Conservation (phyloP, 1,139 yeast genomes). For the Chernovozyma sophiae-reginae region DNA sequence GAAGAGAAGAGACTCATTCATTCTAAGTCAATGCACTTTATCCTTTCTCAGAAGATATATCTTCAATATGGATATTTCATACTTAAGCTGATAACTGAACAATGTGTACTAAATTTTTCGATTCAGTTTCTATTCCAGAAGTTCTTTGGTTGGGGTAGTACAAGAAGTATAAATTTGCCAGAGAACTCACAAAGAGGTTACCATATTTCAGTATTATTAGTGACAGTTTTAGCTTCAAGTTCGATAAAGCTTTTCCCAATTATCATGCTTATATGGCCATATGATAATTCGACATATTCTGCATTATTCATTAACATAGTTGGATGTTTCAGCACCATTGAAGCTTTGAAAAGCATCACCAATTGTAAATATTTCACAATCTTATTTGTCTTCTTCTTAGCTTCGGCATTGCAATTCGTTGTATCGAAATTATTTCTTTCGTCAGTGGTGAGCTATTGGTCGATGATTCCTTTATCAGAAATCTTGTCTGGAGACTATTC, state of each 20-base stretch:
- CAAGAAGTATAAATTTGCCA: slow-evolving; percentile 17
- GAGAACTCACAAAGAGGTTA: slow-evolving; percentile 19
- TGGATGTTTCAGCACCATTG: slow-evolving; percentile 60
- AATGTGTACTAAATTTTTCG: slow-evolving; percentile 43
- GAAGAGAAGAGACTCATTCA: slow-evolving; percentile 57
- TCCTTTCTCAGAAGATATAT: slow-evolving; percentile 44
- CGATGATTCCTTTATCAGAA: not conserved
- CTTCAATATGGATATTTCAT: slow-evolving; percentile 69
- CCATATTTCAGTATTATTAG: slow-evolving; percentile 43
- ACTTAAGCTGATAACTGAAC: slow-evolving; percentile 56
- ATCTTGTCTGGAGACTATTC: not conserved
- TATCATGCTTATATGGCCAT: slow-evolving; percentile 95
- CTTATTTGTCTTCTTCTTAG: slow-evolving; percentile 7
- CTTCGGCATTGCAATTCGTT: slow-evolving; percentile 1
- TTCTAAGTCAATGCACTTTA: slow-evolving; percentile 21
- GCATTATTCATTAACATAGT: slow-evolving; percentile 57
- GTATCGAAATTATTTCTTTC: slow-evolving; percentile 1
- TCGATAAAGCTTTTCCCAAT: slow-evolving; percentile 84
- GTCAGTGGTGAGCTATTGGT: not conserved
- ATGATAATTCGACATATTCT: slow-evolving; percentile 67
- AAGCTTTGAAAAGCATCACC: slow-evolving; percentile 58
- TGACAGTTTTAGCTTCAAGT: slow-evolving; percentile 70
- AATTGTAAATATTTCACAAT: slow-evolving; percentile 37
- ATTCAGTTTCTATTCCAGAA: slow-evolving; percentile 33
- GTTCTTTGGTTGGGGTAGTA: slow-evolving; percentile 29